phyloP scores from a whole-genome alignment of 2,329 filamentous ascomycete genomes.

The Neofusicoccum cordaticola region DNA sequence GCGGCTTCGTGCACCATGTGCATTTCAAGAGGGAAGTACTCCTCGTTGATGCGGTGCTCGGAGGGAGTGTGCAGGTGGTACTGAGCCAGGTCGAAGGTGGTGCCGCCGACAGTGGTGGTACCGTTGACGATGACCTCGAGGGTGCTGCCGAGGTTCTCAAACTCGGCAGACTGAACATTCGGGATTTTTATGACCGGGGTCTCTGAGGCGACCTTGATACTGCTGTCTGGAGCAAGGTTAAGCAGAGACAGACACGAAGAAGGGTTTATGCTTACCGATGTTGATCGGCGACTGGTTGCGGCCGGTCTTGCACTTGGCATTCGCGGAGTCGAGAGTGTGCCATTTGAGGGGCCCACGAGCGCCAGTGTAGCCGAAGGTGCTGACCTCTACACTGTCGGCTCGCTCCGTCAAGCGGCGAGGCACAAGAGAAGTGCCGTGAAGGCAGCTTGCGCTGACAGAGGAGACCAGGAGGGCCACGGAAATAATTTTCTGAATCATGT shows the following conservation, averaged over 20 bases:
- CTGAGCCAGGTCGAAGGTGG: constrained; percentile 49
- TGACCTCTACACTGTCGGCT: constrained; percentile 29
- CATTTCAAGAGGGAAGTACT: constrained; percentile 48
- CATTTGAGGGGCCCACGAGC: constrained; percentile 52
- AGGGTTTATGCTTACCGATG: constrained; percentile 17
- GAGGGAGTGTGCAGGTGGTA: constrained; percentile 62
- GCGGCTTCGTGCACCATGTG: constrained; percentile 59
- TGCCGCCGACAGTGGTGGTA: constrained; percentile 41
- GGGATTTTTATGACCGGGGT: constrained; percentile 40
- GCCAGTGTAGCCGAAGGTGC: constrained; percentile 44
- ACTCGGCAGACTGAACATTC: constrained; percentile 45
- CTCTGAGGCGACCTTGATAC: constrained; percentile 29
- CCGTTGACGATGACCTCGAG: constrained; percentile 56
- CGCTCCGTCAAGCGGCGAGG: constrained; percentile 25
- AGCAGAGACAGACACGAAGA: background rate
- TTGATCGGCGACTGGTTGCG: constrained; percentile 57
- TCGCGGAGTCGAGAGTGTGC: constrained; percentile 45
- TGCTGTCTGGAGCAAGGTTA: constrained; percentile 24
- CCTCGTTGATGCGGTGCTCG: constrained; percentile 55
- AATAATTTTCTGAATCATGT: background rate
- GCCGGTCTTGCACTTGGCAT: constrained; percentile 50
- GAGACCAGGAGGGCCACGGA: background rate
- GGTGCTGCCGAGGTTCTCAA: constrained; percentile 59
- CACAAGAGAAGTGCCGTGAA: constrained; percentile 42
- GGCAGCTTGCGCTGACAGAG: constrained; percentile 37